phyloP scores from a whole-genome alignment of 768 basidiomycete genomes.

The Collybiopsis luxurians region DNA sequence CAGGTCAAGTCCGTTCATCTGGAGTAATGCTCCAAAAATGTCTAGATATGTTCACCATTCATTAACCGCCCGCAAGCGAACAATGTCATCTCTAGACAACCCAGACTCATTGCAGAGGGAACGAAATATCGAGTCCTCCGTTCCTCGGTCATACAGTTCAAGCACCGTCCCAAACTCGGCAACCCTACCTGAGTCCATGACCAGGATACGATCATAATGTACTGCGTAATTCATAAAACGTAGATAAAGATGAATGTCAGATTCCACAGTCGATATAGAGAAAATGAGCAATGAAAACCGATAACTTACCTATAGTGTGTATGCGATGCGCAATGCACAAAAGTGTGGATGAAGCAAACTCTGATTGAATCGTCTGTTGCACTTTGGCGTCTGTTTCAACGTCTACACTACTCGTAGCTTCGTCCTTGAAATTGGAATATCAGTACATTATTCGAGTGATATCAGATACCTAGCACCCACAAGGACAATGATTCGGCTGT shows the following conservation, averaged over 20 bases:
- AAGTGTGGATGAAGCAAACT: constrained; percentile 53
- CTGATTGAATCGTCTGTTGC: constrained; percentile 60
- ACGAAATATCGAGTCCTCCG: constrained; percentile 66
- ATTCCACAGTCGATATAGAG: no score
- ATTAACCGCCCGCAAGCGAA: constrained; percentile 38
- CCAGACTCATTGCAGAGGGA: constrained; percentile 67
- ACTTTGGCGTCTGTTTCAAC: constrained; percentile 61
- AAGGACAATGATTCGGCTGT: constrained; percentile 55
- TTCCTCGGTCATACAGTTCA: constrained; percentile 53
- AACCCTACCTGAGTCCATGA: constrained; percentile 68
- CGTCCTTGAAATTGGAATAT: no score
- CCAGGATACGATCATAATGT: constrained; percentile 67
- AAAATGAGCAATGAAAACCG: neutral
- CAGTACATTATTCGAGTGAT: neutral
- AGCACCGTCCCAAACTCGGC: constrained; percentile 77
- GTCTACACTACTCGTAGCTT: constrained; percentile 61
- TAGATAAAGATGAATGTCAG: constrained; percentile 17
- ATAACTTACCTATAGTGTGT: constrained; percentile 49
- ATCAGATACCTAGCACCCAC: no score
- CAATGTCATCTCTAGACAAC: constrained; percentile 52
- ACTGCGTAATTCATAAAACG: constrained; percentile 25
- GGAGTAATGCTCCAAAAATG: no score
- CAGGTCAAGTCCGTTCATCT: no score
- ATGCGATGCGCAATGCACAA: constrained; percentile 57
- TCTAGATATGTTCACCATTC: neutral